These are phyloP conservation scores for Pythium dissotocum DNA, from an alignment of 352 stramenopile species.

Conservation along the genomic window DNA sequence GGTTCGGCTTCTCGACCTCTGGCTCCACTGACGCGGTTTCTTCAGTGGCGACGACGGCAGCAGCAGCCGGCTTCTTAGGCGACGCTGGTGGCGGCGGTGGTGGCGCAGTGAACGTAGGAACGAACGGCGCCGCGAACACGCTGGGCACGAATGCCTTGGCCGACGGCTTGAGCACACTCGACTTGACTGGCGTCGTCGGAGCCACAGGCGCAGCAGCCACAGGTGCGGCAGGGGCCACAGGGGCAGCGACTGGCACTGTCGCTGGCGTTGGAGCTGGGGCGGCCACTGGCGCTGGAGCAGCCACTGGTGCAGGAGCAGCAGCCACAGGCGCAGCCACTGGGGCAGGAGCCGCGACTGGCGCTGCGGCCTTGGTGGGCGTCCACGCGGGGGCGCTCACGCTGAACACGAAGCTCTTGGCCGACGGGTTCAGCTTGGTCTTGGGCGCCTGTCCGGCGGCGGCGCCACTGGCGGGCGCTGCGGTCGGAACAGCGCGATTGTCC, in stretches of 20 bases:
- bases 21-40: conserved; percentile 25
- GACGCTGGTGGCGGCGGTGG: conserved; percentile 26
- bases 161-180: conserved; percentile 49
- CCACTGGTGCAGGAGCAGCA: neutral
- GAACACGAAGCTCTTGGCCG: conserved; percentile 70
- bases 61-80: conserved; percentile 10
- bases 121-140: conserved; percentile 30
- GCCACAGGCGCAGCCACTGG: neutral
- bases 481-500: conserved; percentile 17
- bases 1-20: conserved; percentile 33
- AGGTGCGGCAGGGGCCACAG: neutral
- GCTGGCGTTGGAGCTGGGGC: neutral
- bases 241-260: neutral
- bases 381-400: conserved; percentile 51
- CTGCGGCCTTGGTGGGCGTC: conserved; percentile 32
- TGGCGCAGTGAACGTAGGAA: conserved; percentile 28
- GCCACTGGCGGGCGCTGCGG: neutral
- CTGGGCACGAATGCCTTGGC: conserved; percentile 64
- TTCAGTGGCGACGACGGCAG: neutral
- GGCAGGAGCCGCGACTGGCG: conserved; percentile 6
- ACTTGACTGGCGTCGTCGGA: conserved; percentile 22
- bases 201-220: neutral
- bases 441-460: conserved; percentile 4
- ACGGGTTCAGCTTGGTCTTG: conserved; percentile 54
- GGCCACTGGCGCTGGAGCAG: conserved; percentile 8